These are phyloP conservation scores for Ascochyta fabae DNA, from an alignment of 2,329 filamentous ascomycete genomes.

Conservation along the genomic window DNA sequence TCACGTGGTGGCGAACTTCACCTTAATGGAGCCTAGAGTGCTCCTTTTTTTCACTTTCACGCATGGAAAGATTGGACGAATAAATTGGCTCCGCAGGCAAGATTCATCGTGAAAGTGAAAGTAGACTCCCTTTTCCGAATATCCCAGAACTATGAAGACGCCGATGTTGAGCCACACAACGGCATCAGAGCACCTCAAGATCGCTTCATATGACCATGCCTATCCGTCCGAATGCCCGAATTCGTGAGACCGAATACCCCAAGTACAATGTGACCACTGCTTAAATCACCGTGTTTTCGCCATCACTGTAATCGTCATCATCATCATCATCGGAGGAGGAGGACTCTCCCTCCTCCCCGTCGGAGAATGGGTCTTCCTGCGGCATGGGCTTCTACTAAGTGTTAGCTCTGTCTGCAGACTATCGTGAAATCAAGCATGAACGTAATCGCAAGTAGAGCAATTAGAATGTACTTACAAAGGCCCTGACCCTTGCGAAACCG, in stretches of 20 bases:
- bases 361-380: constrained; percentile 23
- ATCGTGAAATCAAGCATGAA: not conserved
- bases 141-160: not conserved
- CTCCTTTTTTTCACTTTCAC: constrained; percentile 8
- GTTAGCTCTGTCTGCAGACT: constrained; percentile 26
- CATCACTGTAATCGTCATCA: constrained; percentile 48
- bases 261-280: not conserved
- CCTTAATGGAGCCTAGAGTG: constrained; percentile 8
- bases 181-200: not conserved
- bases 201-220: not conserved
- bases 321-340: constrained; percentile 38
- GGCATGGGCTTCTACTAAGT: constrained; percentile 37
- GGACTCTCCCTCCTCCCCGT: constrained; percentile 57
- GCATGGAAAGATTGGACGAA: not conserved
- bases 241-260: not conserved
- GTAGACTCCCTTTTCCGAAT: not conserved
- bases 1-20: constrained; percentile 44
- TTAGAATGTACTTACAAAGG: constrained; percentile 32
- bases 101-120: not conserved
- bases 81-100: not conserved
- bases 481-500: constrained; percentile 40
- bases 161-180: not conserved
- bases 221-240: not conserved
- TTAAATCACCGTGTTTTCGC: constrained; percentile 44
- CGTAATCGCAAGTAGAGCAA: not conserved